Evolutionary conservation across 179 eudicot genomes (phyloP).

Genomic region (Drosera spatulata): DNA sequence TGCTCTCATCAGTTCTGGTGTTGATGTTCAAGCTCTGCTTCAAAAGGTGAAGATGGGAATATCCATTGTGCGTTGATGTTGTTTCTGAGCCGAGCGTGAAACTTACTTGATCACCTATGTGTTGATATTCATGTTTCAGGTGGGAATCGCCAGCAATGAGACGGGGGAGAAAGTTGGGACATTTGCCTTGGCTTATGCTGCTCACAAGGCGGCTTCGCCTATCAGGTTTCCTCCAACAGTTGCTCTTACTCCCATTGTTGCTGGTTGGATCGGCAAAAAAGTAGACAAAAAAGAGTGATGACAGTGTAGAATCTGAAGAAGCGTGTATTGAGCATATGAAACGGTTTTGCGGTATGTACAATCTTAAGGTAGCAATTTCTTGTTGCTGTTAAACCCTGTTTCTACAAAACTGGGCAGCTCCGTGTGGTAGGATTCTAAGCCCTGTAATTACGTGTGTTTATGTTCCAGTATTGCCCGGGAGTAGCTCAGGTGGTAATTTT

Average conservation of each 20-base stretch:
- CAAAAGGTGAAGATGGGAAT: slow-evolving; percentile 35
- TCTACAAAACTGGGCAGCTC: no score
- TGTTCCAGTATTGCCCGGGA: no score
- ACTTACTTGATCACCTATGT: not conserved
- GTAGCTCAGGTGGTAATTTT: no score
- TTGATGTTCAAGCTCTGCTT: slow-evolving; percentile 71
- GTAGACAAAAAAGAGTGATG: slow-evolving; percentile 26
- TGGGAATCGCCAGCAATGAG: slow-evolving; percentile 64
- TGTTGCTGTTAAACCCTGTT: no score
- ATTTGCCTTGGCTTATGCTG: slow-evolving; percentile 93
- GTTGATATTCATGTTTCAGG: slow-evolving; percentile 21
- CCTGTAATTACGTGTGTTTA: no score
- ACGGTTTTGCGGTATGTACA: not conserved
- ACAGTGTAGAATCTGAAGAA: not conserved
- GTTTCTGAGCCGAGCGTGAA: no score
- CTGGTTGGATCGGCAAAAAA: slow-evolving; percentile 86
- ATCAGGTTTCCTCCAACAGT: slow-evolving; percentile 95
- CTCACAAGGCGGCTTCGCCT: slow-evolving; percentile 95
- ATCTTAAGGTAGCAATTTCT: no score
- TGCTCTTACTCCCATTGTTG: slow-evolving; percentile 90
- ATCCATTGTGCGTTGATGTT: no score
- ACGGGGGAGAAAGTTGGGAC: slow-evolving; percentile 93
- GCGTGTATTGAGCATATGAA: not conserved
- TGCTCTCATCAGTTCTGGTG: slow-evolving; percentile 64
- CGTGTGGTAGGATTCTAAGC: no score